These are phyloP conservation scores for Xylaria sp. DNA, from an alignment of 2,329 filamentous ascomycete species.

Conservation along the genomic window DNA sequence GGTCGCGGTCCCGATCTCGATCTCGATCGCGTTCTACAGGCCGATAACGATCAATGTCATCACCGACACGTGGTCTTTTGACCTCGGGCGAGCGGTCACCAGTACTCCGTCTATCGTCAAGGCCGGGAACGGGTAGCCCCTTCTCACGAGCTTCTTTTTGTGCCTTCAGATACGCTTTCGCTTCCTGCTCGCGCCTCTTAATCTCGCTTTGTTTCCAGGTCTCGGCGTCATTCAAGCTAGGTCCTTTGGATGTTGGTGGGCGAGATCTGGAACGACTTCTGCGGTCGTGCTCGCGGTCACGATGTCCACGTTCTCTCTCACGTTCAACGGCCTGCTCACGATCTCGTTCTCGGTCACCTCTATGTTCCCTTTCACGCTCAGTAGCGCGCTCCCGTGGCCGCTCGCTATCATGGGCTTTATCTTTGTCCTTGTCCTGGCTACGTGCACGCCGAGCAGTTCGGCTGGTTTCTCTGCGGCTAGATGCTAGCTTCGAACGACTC, in stretches of 20 bases:
- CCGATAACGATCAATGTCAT: conserved; percentile 62
- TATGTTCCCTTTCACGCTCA: conserved; percentile 39
- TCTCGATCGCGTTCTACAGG: conserved; percentile 55
- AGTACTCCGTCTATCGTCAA: conserved; percentile 62
- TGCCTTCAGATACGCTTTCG: conserved; percentile 71
- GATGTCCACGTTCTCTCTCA: conserved; percentile 41
- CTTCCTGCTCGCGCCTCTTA: conserved; percentile 70
- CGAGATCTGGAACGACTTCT: conserved; percentile 58
- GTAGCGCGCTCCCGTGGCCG: conserved; percentile 22
- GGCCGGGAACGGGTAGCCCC: conserved; percentile 66
- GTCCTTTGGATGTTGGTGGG: conserved; percentile 56
- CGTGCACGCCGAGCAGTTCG: conserved; percentile 40
- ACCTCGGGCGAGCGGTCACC: conserved; percentile 59
- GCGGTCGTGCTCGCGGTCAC: conserved; percentile 48
- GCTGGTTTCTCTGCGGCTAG: conserved; percentile 42
- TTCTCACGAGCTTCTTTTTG: conserved; percentile 70
- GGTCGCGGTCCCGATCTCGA: conserved; percentile 22
- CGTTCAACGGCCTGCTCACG: conserved; percentile 43
- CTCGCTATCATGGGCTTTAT: conserved; percentile 41
- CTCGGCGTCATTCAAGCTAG: conserved; percentile 57
- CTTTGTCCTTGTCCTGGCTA: conserved; percentile 41
- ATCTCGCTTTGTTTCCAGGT: conserved; percentile 71
- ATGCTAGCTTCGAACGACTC: conserved; percentile 44
- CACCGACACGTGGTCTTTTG: conserved; percentile 52
- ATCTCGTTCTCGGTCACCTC: conserved; percentile 38